Percentiles rank a stretch among this genome's conserved stretches.
Evolutionary conservation across 768 basidiomycete species (phyloP).

Genomic region (Kwoniella europaea): DNA sequence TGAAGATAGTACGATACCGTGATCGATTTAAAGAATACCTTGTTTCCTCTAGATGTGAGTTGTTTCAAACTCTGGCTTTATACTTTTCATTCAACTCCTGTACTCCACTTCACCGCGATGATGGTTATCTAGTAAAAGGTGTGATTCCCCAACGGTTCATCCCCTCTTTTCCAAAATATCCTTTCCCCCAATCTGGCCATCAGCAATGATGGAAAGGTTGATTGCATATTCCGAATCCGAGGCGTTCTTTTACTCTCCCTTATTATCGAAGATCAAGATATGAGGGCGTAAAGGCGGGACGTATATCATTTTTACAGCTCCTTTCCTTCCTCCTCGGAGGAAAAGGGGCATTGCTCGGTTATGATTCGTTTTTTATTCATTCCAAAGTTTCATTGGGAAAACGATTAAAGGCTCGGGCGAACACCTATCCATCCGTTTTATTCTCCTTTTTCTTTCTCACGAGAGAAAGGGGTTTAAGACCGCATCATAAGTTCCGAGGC

Average conservation of each 20-base stretch:
- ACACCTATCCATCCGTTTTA: conserved; percentile 11
- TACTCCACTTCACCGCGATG: conserved; percentile 32
- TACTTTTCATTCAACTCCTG: neutral
- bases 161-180: conserved; percentile 5
- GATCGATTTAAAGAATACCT: neutral
- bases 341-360: conserved; percentile 8
- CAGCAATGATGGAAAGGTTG: neutral
- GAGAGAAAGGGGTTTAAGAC: neutral
- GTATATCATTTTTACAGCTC: conserved; percentile 19
- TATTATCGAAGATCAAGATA: conserved; percentile 13
- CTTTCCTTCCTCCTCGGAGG: neutral
- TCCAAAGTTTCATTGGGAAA: conserved; percentile 14
- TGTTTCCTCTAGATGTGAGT: neutral
- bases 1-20: conserved; percentile 19
- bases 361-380: conserved; percentile 23
- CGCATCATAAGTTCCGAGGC: conserved; percentile 28
- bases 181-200: neutral
- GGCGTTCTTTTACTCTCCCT: conserved; percentile 34
- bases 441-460: neutral
- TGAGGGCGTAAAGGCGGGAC: conserved; percentile 45
- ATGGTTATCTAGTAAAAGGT: conserved; percentile 52
- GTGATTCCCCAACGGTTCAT: conserved; percentile 26
- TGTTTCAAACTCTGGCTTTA: neutral
- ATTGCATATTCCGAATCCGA: conserved; percentile 12
- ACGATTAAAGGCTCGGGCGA: conserved; percentile 37